Evolutionary conservation across 805 yeast species (phyloP).

Genomic region (Wickerhamomyces queroliae): DNA sequence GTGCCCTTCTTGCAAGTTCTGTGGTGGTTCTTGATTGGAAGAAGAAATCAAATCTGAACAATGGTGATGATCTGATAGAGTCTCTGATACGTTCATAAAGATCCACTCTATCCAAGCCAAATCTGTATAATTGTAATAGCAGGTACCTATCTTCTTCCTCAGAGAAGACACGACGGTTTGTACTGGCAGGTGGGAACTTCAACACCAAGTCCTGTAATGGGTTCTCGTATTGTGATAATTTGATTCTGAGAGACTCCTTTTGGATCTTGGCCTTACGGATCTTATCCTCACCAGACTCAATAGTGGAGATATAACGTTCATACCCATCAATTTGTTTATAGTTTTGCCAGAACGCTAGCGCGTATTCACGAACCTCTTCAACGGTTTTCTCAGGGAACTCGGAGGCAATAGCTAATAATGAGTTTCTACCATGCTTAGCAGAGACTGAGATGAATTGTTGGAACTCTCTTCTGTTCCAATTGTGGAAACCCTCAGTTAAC

Average conservation of each 20-base stretch:
- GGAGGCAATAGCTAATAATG: slow-evolving; percentile 59
- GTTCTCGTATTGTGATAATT: slow-evolving; percentile 60
- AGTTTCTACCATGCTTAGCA: slow-evolving; percentile 78
- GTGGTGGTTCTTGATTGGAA: slow-evolving; percentile 71
- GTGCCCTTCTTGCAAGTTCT: slow-evolving; percentile 79
- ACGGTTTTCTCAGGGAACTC: slow-evolving; percentile 73
- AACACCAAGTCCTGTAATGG: slow-evolving; percentile 78
- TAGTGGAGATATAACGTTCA: slow-evolving; percentile 74
- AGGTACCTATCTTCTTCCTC: slow-evolving; percentile 91
- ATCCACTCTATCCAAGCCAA: slow-evolving; percentile 76
- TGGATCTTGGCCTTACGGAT: slow-evolving; percentile 59
- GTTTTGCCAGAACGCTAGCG: slow-evolving; percentile 75
- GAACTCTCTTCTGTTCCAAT: slow-evolving; percentile 88
- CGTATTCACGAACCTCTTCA: slow-evolving; percentile 76
- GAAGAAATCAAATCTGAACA: slow-evolving; percentile 85
- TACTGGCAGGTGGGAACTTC: slow-evolving; percentile 65
- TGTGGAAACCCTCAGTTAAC: slow-evolving; percentile 61
- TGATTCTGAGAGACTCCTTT: slow-evolving; percentile 72
- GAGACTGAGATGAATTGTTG: slow-evolving; percentile 68
- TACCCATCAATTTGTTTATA: slow-evolving; percentile 80
- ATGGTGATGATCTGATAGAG: slow-evolving; percentile 64
- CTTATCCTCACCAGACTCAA: slow-evolving; percentile 87
- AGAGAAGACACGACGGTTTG: slow-evolving; percentile 62
- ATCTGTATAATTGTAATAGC: slow-evolving; percentile 69
- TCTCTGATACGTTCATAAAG: slow-evolving; percentile 75